These are phyloP conservation scores for Coemansia interrupta DNA, from an alignment of 192 early-diverging fungal genomes.

Conservation along the genomic window DNA sequence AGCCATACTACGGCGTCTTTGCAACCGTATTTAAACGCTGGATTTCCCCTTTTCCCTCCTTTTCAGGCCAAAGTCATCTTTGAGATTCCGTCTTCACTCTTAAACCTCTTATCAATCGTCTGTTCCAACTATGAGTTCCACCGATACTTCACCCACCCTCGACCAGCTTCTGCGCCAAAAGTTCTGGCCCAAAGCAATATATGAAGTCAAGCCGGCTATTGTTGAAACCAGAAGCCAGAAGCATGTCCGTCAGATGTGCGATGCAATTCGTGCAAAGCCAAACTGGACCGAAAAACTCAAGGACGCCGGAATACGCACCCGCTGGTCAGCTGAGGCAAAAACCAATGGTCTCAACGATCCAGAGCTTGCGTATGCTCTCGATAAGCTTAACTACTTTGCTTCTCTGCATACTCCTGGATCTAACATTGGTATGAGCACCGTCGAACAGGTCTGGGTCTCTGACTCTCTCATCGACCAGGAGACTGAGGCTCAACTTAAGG, in stretches of 20 bases:
- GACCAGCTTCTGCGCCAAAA: no score
- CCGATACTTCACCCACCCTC: no score
- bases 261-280: constrained; percentile 52
- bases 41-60: no score
- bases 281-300: constrained; percentile 44
- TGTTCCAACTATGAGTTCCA: no score
- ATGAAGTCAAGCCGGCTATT: no score
- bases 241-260: constrained; percentile 33
- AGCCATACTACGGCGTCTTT: no score
- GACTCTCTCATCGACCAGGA: constrained; percentile 29
- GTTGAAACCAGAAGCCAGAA: constrained; percentile 28
- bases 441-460: constrained; percentile 40
- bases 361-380: constrained; percentile 46
- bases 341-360: constrained; percentile 31
- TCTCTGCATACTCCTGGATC: constrained; percentile 24
- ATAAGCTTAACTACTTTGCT: constrained; percentile 45
- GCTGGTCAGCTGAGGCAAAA: constrained; percentile 24
- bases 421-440: constrained; percentile 21
- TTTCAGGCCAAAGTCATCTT: no score
- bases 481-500: constrained; percentile 20
- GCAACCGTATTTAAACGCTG: no score
- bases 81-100: no score
- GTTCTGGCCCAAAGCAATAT: no score
- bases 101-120: no score
- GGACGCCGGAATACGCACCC: constrained; percentile 25